These are phyloP conservation scores for Lepiota brunneoincarnata DNA, from an alignment of 768 basidiomycete species.

Conservation along the genomic window DNA sequence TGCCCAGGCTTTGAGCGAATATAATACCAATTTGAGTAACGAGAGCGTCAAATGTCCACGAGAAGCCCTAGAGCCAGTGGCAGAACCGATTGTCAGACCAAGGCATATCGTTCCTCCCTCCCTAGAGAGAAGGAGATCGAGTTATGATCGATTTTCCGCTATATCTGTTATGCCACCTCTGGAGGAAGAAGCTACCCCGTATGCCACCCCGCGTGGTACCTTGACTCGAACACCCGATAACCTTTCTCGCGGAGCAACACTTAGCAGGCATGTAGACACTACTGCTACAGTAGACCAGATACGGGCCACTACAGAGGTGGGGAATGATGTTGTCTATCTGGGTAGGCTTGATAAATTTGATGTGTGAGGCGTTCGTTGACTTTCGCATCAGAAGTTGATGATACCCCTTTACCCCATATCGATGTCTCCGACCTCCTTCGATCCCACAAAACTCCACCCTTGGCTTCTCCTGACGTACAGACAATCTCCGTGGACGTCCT, in stretches of 20 bases:
- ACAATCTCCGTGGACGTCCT: constrained; percentile 78
- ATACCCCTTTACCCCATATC: constrained; percentile 41
- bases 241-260: neutral
- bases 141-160: constrained; percentile 63
- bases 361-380: neutral
- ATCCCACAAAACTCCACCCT: constrained; percentile 16
- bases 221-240: constrained; percentile 31
- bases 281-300: neutral
- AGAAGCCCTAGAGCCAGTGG: neutral
- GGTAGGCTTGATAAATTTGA: constrained; percentile 1
- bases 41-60: neutral
- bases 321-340: constrained; percentile 1
- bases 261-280: neutral
- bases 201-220: constrained; percentile 51
- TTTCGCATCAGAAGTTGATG: constrained; percentile 25
- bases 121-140: constrained; percentile 61
- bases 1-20: constrained; percentile 54
- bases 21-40: neutral
- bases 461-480: constrained; percentile 32
- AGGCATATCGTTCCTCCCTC: constrained; percentile 25
- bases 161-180: constrained; percentile 57
- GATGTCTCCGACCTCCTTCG: constrained; percentile 47
- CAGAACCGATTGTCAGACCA: constrained; percentile 18
- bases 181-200: constrained; percentile 65
- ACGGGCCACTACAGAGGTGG: neutral